A percentile compares a stretch with the other conserved stretches of the same genome.
These are phyloP conservation scores for Sonneratia caseolaris DNA, from an alignment of 345 rosid genomes.

Conservation along the genomic window DNA sequence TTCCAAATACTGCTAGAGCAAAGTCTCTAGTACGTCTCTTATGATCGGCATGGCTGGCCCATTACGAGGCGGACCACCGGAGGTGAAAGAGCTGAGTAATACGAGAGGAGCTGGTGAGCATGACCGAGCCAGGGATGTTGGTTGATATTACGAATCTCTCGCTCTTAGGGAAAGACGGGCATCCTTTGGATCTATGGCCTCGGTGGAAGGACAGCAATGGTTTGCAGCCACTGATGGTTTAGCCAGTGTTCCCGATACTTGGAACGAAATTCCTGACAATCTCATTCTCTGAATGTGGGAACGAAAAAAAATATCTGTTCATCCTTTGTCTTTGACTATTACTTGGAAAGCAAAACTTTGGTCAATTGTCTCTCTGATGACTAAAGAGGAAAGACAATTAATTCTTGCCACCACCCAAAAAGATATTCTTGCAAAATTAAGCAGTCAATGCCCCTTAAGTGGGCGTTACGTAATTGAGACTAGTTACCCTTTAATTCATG, in stretches of 20 bases:
- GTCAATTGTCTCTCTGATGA: no score
- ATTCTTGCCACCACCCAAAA: no score
- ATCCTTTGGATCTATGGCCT: conserved; percentile 70
- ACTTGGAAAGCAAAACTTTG: no score
- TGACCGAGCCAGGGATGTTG: conserved; percentile 38
- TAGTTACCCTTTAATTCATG: neutral
- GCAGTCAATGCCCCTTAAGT: no score
- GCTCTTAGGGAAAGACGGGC: conserved; percentile 74
- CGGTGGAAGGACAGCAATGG: conserved; percentile 31
- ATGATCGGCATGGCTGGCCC: conserved; percentile 19
- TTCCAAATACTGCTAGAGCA: neutral
- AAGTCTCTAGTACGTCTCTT: no score
- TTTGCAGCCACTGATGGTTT: conserved; percentile 95
- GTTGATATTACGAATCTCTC: conserved; percentile 68
- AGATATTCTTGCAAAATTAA: no score
- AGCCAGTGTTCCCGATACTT: conserved; percentile 82
- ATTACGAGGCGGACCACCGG: conserved; percentile 45
- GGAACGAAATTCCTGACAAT: conserved; percentile 75
- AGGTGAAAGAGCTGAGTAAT: conserved; percentile 33
- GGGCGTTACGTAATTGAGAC: no score
- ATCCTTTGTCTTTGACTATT: no score
- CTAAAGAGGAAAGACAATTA: no score
- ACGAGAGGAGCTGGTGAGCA: conserved; percentile 30
- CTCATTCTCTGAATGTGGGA: conserved; percentile 21
- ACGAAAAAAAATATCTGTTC: no score